Conservation (phyloP, 768 basidiomycete species). For the Candolleomyces eurysporus region DNA sequence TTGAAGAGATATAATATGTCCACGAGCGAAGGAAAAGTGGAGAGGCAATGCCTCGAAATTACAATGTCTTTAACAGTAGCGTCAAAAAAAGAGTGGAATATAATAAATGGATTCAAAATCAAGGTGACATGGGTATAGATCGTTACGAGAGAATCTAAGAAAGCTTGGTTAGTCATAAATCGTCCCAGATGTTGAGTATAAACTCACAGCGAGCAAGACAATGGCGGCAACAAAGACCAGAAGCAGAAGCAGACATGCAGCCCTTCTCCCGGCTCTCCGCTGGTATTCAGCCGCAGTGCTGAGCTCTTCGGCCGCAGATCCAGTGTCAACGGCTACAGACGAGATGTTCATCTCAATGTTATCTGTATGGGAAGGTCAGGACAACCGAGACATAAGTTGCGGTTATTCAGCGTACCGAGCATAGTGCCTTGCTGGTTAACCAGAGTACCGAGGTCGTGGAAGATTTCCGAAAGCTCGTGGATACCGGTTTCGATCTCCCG, state of each 20-base stretch:
- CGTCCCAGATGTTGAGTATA: not conserved
- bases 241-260: slow-evolving; percentile 87
- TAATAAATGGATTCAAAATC: not conserved
- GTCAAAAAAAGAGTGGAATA: no score
- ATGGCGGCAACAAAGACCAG: slow-evolving; percentile 83
- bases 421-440: slow-evolving; percentile 93
- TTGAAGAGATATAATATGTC: no score
- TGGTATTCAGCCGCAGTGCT: slow-evolving; percentile 91
- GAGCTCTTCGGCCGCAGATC: slow-evolving; percentile 82
- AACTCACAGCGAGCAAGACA: slow-evolving; percentile 87
- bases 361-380: slow-evolving; percentile 47
- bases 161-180: no score
- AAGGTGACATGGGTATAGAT: not conserved
- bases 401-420: slow-evolving; percentile 64
- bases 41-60: no score
- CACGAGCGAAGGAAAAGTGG: no score
- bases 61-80: no score
- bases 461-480: slow-evolving; percentile 94
- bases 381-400: not conserved
- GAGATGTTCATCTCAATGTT: slow-evolving; percentile 95
- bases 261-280: slow-evolving; percentile 86
- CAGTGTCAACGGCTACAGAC: slow-evolving; percentile 79
- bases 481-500: slow-evolving; percentile 96
- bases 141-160: slow-evolving; percentile 9
- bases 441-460: slow-evolving; percentile 91